These are phyloP conservation scores for Coprinopsis cinerea DNA, from an alignment of 768 basidiomycete species.

Conservation along the genomic window DNA sequence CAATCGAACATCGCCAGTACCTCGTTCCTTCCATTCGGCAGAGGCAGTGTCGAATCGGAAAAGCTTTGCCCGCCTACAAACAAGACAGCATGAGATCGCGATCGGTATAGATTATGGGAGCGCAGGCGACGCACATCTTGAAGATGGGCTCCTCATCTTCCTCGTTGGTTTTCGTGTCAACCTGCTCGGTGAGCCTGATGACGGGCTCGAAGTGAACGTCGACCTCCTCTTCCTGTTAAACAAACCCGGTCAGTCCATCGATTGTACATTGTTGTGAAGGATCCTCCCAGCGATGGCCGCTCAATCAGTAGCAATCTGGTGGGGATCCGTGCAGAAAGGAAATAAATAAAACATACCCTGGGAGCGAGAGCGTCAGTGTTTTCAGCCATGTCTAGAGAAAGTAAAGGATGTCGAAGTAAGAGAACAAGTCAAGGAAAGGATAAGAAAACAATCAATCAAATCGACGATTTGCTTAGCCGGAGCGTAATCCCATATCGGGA, in stretches of 20 bases:
- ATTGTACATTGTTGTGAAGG: slow-evolving; percentile 2
- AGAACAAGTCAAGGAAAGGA: slow-evolving; percentile 11
- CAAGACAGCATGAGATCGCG: slow-evolving; percentile 23
- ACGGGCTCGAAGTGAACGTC: slow-evolving; percentile 95
- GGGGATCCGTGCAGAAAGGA: slow-evolving; percentile 21
- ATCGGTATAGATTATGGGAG: slow-evolving; percentile 24
- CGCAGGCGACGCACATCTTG: slow-evolving; percentile 73
- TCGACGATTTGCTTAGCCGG: slow-evolving; percentile 4
- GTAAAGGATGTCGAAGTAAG: slow-evolving; percentile 20
- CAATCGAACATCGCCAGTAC: slow-evolving; percentile 92
- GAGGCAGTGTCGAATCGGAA: slow-evolving; percentile 82
- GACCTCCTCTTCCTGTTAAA: slow-evolving; percentile 63
- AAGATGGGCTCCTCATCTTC: slow-evolving; percentile 91
- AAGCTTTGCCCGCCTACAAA: slow-evolving; percentile 87
- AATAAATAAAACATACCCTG: slow-evolving; percentile 46
- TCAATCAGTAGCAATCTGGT: not conserved
- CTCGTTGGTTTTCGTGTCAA: slow-evolving; percentile 92
- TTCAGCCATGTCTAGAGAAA: slow-evolving; percentile 47
- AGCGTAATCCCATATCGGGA: slow-evolving; percentile 1
- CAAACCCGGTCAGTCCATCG: slow-evolving; percentile 17
- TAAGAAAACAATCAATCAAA: slow-evolving; percentile 2
- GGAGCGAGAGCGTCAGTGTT: slow-evolving; percentile 60
- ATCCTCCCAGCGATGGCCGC: slow-evolving; percentile 2
- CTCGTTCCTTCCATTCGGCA: slow-evolving; percentile 97
- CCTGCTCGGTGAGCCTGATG: slow-evolving; percentile 91